Evolutionary conservation across 352 stramenopile species (phyloP).

Genomic region (Phytophthora vignae): DNA sequence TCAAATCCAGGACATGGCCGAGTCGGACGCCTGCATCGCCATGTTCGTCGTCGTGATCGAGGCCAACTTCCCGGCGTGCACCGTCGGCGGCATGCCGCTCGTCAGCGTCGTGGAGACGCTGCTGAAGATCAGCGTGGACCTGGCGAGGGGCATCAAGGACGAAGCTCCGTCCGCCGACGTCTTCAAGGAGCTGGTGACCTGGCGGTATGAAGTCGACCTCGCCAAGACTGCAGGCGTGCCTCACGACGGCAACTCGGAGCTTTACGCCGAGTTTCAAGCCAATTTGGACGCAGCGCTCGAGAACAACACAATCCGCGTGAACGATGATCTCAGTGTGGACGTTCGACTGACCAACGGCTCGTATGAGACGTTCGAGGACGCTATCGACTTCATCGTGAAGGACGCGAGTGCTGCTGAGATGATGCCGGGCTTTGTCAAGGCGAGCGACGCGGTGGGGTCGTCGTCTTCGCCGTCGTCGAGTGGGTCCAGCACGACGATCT

Average conservation of each 20-base stretch:
- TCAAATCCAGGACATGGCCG: constrained; percentile 61
- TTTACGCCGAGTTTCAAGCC: constrained; percentile 54
- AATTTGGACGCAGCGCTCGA: constrained; percentile 42
- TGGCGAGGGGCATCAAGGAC: constrained; percentile 29
- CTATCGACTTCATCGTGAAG: constrained; percentile 30
- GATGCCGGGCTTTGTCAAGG: constrained; percentile 24
- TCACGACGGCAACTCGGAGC: constrained; percentile 50
- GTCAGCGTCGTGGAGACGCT: constrained; percentile 63
- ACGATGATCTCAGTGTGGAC: constrained; percentile 37
- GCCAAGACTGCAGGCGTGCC: constrained; percentile 46
- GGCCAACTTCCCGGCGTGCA: constrained; percentile 56
- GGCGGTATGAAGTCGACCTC: constrained; percentile 60
- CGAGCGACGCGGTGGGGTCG: constrained; percentile 9
- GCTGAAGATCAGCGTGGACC: constrained; percentile 64
- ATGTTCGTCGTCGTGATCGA: constrained; percentile 67
- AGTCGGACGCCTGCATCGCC: constrained; percentile 55
- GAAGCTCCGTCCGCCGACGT: constrained; percentile 32
- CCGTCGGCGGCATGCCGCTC: constrained; percentile 57
- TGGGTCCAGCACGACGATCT: constrained; percentile 12
- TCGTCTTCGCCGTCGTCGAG: constrained; percentile 4
- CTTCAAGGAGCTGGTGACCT: constrained; percentile 56
- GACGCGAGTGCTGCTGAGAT: constrained; percentile 30
- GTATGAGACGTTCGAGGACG: constrained; percentile 41
- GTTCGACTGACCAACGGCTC: constrained; percentile 37
- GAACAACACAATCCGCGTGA: constrained; percentile 45